Percentiles rank a stretch among this genome's conserved stretches.
Conservation (phyloP, 352 stramenopile genomes). For the Globisporangium acanthophoron region DNA sequence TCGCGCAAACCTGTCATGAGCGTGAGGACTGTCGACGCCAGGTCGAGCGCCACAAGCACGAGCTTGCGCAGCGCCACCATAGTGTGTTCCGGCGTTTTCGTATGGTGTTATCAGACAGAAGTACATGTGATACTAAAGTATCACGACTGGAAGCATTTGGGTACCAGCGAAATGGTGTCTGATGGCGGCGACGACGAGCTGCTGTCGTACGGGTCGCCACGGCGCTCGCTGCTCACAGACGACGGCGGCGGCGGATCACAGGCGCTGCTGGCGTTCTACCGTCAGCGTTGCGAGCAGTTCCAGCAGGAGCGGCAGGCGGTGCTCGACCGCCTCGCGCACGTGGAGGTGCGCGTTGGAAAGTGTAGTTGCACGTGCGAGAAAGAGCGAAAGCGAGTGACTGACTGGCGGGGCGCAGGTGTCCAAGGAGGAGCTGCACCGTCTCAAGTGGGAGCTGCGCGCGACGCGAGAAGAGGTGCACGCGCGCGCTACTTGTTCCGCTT, state of each 20-base stretch:
- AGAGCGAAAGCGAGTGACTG: not conserved
- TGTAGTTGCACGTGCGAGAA: not conserved
- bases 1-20: constrained; percentile 26
- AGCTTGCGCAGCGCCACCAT: constrained; percentile 10
- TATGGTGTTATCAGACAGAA: too few relatives aligned
- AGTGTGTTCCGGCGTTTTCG: too few relatives aligned
- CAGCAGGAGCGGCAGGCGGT: constrained; percentile 49
- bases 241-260: constrained; percentile 4
- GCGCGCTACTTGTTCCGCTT: not conserved
- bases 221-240: constrained; percentile 23
- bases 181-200: constrained; percentile 29
- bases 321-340: constrained; percentile 44
- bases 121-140: too few relatives aligned
- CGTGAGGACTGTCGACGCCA: constrained; percentile 20
- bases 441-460: constrained; percentile 66
- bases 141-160: too few relatives aligned
- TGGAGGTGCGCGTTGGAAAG: constrained; percentile 28
- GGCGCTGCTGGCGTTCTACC: constrained; percentile 58
- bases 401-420: constrained; percentile 30
- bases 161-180: too few relatives aligned
- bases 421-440: constrained; percentile 67
- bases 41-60: constrained; percentile 17
- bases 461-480: constrained; percentile 61
- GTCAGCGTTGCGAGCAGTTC: constrained; percentile 59
- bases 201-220: constrained; percentile 51